Base-by-base conservation (phyloP, 345 rosid genomes). In the Erodium maritimum region DNA sequence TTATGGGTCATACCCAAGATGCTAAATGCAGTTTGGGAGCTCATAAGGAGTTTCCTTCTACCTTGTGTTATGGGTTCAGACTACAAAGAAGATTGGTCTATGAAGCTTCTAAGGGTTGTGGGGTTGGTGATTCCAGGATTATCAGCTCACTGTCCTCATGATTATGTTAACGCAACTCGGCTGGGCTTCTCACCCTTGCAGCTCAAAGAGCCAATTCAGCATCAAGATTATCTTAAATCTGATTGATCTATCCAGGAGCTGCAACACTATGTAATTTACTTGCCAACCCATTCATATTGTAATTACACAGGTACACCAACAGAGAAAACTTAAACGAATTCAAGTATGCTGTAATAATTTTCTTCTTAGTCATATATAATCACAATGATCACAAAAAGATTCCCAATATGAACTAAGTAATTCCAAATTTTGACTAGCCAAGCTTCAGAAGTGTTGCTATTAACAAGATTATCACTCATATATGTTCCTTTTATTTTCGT, bases 1-100 rank as follows among this genome's bases (percentile, higher is more conserved):
- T 12, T 77, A 17, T 80, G 81, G 82, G 64, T 23, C 10, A 19
- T 79, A 23, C 91, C 91, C 1, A 73, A 76, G 74, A 9, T 46
- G 7, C 6, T 71, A 54, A 78, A 69, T 50, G 91, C 89, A 11
- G 12, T 61, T 33, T 82, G 91, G 95, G 87, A 87, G 79, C 60
- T 90, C 17, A 22, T 73, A 0, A 71, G 95, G 52, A 60, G 93
- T 21, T 67, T 83, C 67, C 57, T 80, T 59, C 21, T 87, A 4
- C 82, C 84, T 3, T 68, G 42, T 48, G 5, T 50, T 23, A 66
- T 58, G 66, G 91, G 91, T 16, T 46, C 22, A 1, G 77, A 75
- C 5, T 85, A 76, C 24, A 67, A 14, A 68, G 90, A 89, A 62
- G 68, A 77, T 21, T 79, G 83, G 89, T 29, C 80, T 56, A n/a